Evolutionary conservation across 2,329 filamentous ascomycete genomes (phyloP).

Genomic region (Tolypocladium ophioglossoides): DNA sequence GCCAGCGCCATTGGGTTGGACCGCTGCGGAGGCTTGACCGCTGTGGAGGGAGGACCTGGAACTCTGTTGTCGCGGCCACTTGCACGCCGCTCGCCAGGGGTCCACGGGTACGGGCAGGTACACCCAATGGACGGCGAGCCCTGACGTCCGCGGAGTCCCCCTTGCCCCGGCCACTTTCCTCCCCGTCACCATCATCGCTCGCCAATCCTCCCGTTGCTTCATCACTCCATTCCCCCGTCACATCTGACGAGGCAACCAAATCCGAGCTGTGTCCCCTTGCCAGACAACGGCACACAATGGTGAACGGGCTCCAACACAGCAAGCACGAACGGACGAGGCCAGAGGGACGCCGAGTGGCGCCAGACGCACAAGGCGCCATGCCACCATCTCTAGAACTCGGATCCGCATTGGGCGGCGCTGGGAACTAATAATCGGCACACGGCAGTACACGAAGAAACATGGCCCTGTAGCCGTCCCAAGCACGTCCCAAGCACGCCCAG

Average conservation of each 20-base stretch:
- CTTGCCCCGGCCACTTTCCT: too few species aligned
- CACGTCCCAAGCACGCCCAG: background rate
- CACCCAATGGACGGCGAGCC: background rate
- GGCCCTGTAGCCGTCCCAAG: background rate
- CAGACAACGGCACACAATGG: too few species aligned
- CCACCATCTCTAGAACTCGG: background rate
- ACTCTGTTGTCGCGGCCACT: too few species aligned
- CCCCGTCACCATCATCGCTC: too few species aligned
- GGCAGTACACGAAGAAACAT: background rate
- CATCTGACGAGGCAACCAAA: too few species aligned
- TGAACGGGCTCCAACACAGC: background rate
- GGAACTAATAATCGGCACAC: constrained; percentile 1
- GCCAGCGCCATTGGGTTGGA: too few species aligned
- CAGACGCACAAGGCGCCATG: background rate
- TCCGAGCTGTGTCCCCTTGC: background rate
- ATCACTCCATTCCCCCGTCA: too few species aligned
- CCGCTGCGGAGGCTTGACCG: too few species aligned
- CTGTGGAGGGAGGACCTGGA: too few species aligned
- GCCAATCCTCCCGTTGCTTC: too few species aligned
- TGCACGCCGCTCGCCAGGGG: too few species aligned
- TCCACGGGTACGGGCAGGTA: background rate
- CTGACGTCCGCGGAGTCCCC: too few species aligned
- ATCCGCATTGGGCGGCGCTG: background rate
- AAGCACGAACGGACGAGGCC: background rate
- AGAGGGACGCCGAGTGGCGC: background rate